Evolutionary conservation across 176 grass and related monocot species (phyloP).

Genomic region (Raddia distichophylla): DNA sequence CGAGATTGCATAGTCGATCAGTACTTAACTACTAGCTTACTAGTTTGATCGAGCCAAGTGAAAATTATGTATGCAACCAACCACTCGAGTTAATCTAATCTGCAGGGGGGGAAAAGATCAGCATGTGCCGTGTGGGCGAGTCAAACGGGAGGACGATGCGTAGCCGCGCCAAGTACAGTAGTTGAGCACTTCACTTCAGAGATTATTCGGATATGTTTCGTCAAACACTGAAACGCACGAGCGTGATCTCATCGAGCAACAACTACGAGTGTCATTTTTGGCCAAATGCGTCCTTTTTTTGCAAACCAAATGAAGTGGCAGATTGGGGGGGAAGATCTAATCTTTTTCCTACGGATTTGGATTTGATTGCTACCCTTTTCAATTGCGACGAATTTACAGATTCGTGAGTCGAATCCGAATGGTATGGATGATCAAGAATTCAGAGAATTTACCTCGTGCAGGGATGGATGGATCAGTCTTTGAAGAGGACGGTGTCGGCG

Average conservation of each 20-base stretch:
- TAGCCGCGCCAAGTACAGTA: neutral
- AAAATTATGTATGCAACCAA: conserved; percentile 19
- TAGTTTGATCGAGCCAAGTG: neutral
- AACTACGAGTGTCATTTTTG: neutral
- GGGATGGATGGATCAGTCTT: conserved; percentile 40
- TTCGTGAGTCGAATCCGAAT: neutral
- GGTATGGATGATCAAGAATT: conserved; percentile 2
- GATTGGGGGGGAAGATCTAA: neutral
- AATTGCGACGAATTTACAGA: neutral
- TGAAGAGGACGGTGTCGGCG: conserved; percentile 68
- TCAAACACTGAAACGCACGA: neutral
- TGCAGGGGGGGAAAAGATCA: neutral
- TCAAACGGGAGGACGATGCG: conserved; percentile 33
- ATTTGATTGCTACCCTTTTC: neutral
- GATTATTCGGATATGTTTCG: conserved; percentile 11
- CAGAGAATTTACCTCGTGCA: conserved; percentile 30
- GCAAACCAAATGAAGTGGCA: neutral
- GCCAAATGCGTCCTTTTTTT: neutral
- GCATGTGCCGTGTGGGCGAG: neutral
- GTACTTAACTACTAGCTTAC: too few species aligned
- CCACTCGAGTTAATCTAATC: conserved; percentile 16
- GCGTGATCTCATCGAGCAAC: neutral
- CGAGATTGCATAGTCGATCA: neutral
- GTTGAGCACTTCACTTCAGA: neutral
- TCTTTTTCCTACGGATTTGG: neutral